A percentile compares a stretch with the other conserved stretches of the same genome.
These are phyloP conservation scores for Jamesozyma piceae DNA, from an alignment of 805 yeast genomes.

Conservation along the genomic window DNA sequence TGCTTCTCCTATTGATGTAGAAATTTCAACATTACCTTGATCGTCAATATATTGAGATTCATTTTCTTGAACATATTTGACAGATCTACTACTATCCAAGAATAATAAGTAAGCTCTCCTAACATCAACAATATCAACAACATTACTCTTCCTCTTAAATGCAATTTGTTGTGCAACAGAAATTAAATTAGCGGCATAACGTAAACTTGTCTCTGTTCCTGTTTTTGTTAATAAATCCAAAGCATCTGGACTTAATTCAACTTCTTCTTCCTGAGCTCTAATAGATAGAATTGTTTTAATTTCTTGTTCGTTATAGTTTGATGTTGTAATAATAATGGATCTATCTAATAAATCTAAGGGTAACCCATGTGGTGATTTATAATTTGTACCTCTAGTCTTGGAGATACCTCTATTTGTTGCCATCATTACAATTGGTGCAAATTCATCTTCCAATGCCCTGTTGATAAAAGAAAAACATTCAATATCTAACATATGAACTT, in stretches of 20 bases:
- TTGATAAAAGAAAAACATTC: constrained; percentile 93
- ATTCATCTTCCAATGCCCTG: constrained; percentile 92
- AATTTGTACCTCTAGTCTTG: constrained; percentile 86
- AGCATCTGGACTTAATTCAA: constrained; percentile 73
- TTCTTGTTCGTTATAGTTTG: constrained; percentile 69
- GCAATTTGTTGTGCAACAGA: constrained; percentile 86
- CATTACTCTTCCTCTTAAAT: constrained; percentile 57
- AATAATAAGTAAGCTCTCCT: constrained; percentile 82
- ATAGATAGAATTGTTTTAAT: constrained; percentile 77
- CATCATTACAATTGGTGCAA: constrained; percentile 95
- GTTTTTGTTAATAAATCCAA: constrained; percentile 80
- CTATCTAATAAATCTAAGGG: constrained; percentile 93
- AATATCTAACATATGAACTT: constrained; percentile 95
- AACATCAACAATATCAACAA: constrained; percentile 70
- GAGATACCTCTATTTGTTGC: constrained; percentile 96
- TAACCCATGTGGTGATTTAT: constrained; percentile 94
- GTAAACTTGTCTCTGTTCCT: constrained; percentile 79
- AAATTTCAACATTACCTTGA: constrained; percentile 58
- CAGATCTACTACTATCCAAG: constrained; percentile 83
- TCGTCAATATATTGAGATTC: constrained; percentile 68
- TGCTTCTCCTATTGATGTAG: constrained; percentile 17
- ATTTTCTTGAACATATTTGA: constrained; percentile 67
- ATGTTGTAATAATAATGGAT: constrained; percentile 83
- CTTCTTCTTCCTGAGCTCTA: constrained; percentile 91
- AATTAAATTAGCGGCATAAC: constrained; percentile 87